These are phyloP conservation scores for Sordaria brevicollis DNA, from an alignment of 495 filamentous ascomycete genomes.

Conservation along the genomic window DNA sequence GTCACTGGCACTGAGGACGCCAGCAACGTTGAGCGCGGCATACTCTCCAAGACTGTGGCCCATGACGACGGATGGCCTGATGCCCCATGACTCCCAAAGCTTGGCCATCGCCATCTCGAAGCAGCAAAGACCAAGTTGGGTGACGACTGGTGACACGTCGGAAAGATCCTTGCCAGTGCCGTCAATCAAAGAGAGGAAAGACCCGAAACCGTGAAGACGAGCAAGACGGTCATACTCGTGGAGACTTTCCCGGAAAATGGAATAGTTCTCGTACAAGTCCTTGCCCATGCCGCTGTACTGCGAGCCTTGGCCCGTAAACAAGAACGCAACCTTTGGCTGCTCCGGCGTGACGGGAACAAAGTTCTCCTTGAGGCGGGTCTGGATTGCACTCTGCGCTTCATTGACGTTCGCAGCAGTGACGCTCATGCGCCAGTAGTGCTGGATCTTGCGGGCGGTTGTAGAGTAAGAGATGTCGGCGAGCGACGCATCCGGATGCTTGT, in stretches of 20 bases:
- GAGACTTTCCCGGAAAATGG: slow-evolving; percentile 60
- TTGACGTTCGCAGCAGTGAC: slow-evolving; percentile 43
- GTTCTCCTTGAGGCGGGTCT: slow-evolving; percentile 33
- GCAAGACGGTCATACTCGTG: slow-evolving; percentile 60
- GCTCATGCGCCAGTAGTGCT: slow-evolving; percentile 63
- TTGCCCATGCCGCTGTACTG: slow-evolving; percentile 60
- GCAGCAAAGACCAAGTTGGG: slow-evolving; percentile 67
- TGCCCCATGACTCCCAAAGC: slow-evolving; percentile 71
- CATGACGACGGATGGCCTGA: slow-evolving; percentile 64
- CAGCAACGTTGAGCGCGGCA: slow-evolving; percentile 72
- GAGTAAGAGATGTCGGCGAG: slow-evolving; percentile 62
- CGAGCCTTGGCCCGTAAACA: slow-evolving; percentile 63
- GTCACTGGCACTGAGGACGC: slow-evolving; percentile 68
- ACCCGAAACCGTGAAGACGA: slow-evolving; percentile 58
- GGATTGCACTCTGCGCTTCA: slow-evolving; percentile 31
- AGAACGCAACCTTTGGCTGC: slow-evolving; percentile 49
- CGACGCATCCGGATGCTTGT: slow-evolving; percentile 38
- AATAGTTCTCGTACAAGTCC: slow-evolving; percentile 54
- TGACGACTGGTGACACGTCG: slow-evolving; percentile 59
- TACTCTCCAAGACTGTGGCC: slow-evolving; percentile 87
- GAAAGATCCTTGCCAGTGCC: slow-evolving; percentile 46
- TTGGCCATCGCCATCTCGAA: slow-evolving; percentile 80
- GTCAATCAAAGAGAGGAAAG: slow-evolving; percentile 57
- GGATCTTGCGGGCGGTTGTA: slow-evolving; percentile 75
- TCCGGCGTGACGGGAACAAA: slow-evolving; percentile 36